Percentiles rank a stretch among this genome's conserved stretches.
These are phyloP conservation scores for Soucietia sequanensis DNA, from an alignment of 805 yeast species.

Conservation along the genomic window DNA sequence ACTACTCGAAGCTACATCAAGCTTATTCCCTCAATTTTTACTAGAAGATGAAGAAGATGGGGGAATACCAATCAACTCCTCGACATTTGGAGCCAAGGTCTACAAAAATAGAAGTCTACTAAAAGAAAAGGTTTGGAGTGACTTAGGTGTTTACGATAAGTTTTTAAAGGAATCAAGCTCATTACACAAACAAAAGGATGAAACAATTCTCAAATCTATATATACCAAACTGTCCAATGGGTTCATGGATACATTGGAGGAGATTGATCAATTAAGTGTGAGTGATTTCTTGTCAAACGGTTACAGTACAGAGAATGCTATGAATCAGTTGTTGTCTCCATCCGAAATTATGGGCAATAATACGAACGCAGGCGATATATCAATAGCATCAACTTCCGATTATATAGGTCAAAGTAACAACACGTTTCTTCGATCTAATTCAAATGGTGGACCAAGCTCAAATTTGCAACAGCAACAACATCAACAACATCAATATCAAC, in stretches of 20 bases:
- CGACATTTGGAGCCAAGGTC: conserved; percentile 39
- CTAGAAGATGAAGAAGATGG: conserved; percentile 41
- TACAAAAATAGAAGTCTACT: conserved; percentile 30
- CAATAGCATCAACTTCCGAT: conserved; percentile 29
- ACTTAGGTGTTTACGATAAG: conserved; percentile 27
- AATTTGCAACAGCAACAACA: conserved; percentile 8
- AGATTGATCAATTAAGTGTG: conserved; percentile 19
- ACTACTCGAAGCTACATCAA: conserved; percentile 35
- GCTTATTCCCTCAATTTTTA: conserved; percentile 34
- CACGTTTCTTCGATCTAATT: conserved; percentile 14
- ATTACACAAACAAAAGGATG: conserved; percentile 21
- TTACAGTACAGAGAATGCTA: conserved; percentile 7
- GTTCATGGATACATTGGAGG: conserved; percentile 13
- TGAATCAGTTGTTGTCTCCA: conserved; percentile 9
- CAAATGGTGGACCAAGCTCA: neutral
- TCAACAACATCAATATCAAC: conserved; percentile 11
- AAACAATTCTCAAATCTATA: conserved; percentile 31
- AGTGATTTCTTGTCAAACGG: conserved; percentile 27
- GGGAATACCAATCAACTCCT: conserved; percentile 33
- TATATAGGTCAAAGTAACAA: conserved; percentile 22
- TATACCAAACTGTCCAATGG: conserved; percentile 12
- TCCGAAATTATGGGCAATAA: conserved; percentile 24
- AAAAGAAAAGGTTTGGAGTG: conserved; percentile 36
- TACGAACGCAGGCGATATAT: conserved; percentile 30
- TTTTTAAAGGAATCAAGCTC: conserved; percentile 19